Conservation (phyloP, 1,284 basidiomycete species). For the Fomitopsis pinicola region DNA sequence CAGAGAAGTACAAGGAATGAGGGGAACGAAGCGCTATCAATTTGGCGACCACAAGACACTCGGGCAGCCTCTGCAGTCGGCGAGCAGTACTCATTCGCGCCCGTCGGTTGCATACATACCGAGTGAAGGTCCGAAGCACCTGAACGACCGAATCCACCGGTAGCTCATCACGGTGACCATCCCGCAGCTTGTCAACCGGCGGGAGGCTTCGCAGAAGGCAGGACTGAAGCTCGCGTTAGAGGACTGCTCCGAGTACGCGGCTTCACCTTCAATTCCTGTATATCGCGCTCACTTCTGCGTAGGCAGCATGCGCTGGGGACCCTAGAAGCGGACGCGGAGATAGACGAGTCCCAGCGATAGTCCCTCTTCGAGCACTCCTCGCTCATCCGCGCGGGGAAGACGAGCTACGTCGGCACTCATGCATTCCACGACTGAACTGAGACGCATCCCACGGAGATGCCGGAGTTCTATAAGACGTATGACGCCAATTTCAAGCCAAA, state of each 20-base stretch:
- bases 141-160: conserved; percentile 18
- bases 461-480: conserved; percentile 23
- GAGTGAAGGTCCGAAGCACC: conserved; percentile 17
- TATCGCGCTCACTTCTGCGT: no score
- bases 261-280: no score
- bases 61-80: neutral
- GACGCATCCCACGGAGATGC: conserved; percentile 14
- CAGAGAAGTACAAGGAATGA: no score
- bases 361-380: conserved; percentile 23
- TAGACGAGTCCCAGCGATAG: conserved; percentile 13
- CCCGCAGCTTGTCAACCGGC: neutral
- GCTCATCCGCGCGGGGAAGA: conserved; percentile 23
- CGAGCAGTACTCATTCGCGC: no score
- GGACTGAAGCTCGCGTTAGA: conserved; percentile 13
- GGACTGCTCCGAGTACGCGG: neutral
- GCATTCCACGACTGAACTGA: conserved; percentile 18
- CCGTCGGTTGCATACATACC: neutral
- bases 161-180: conserved; percentile 17
- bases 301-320: neutral
- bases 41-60: neutral
- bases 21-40: no score
- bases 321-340: neutral
- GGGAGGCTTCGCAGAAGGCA: neutral
- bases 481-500: neutral
- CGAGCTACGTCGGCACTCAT: conserved; percentile 18